These are phyloP conservation scores for Cercophora sp. DNA, from an alignment of 495 filamentous ascomycete species.

Conservation along the genomic window DNA sequence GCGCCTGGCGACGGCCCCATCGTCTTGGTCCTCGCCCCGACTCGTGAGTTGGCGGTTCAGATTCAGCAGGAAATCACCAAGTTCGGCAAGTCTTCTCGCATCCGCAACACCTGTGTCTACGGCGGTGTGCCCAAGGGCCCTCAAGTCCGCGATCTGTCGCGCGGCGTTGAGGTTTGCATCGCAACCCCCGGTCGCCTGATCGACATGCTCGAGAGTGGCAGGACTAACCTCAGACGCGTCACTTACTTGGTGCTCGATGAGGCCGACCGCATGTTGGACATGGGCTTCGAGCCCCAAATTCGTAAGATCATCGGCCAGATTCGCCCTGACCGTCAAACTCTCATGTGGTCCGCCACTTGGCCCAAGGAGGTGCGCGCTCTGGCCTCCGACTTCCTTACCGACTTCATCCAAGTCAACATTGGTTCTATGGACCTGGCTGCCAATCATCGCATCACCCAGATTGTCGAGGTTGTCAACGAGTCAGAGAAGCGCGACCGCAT, in stretches of 20 bases:
- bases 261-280: constrained; percentile 87
- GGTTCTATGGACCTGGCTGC: constrained; percentile 94
- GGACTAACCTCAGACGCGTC: constrained; percentile 96
- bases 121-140: constrained; percentile 96
- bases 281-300: constrained; percentile 87
- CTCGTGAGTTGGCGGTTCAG: constrained; percentile 95
- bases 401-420: constrained; percentile 99
- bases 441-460: constrained; percentile 97
- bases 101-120: constrained; percentile 98
- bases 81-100: constrained; percentile 95
- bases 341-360: constrained; percentile 99
- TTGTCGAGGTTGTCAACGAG: constrained; percentile 92
- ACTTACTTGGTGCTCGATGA: constrained; percentile 91
- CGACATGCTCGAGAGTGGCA: constrained; percentile 95
- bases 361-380: constrained; percentile 97
- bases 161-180: constrained; percentile 87
- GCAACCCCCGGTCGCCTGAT: constrained; percentile 96
- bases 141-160: constrained; percentile 88
- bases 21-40: constrained; percentile 90
- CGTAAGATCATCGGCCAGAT: constrained; percentile 97
- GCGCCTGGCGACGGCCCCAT: constrained; percentile 97
- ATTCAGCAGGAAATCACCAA: constrained; percentile 95
- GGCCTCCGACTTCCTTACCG: constrained; percentile 88
- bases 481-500: constrained; percentile 97
- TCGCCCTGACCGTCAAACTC: constrained; percentile 96